Percentiles rank a stretch among this genome's conserved stretches.
phyloP scores from a whole-genome alignment of 2,329 filamentous ascomycete genomes.

The Cladosporium cucumerinum region DNA sequence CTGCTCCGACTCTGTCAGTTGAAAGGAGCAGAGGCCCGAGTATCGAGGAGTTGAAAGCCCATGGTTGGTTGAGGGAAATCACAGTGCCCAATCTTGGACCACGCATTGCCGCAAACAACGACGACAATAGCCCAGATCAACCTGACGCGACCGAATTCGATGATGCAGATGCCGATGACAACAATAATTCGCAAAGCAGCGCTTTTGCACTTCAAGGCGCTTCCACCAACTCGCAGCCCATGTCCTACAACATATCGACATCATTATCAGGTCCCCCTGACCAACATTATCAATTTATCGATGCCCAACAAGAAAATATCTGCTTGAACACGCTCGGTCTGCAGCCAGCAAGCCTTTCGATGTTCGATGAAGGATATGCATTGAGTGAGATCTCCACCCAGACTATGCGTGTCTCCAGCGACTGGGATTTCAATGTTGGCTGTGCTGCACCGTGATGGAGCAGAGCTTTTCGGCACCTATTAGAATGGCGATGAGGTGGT shows the following conservation, averaged over 20 bases:
- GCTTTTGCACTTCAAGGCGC: neutral
- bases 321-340: conserved; percentile 18
- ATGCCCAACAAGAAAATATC: conserved; percentile 16
- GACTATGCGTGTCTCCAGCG: neutral
- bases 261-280: neutral
- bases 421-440: neutral
- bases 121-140: neutral
- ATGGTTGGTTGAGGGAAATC: conserved; percentile 47
- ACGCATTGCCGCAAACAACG: conserved; percentile 1
- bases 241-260: too few relatives aligned
- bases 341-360: conserved; percentile 8
- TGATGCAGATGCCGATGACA: neutral
- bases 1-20: conserved; percentile 59
- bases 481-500: neutral
- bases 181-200: neutral
- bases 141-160: neutral
- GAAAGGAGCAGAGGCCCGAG: conserved; percentile 51
- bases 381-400: neutral
- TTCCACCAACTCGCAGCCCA: neutral
- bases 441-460: conserved; percentile 21
- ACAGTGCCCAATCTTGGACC: conserved; percentile 36
- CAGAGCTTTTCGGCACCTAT: conserved; percentile 22
- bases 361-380: neutral
- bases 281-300: neutral
- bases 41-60: conserved; percentile 42